Evolutionary conservation across 139 green algal species (phyloP).

Genomic region (Chlorella sp.): DNA sequence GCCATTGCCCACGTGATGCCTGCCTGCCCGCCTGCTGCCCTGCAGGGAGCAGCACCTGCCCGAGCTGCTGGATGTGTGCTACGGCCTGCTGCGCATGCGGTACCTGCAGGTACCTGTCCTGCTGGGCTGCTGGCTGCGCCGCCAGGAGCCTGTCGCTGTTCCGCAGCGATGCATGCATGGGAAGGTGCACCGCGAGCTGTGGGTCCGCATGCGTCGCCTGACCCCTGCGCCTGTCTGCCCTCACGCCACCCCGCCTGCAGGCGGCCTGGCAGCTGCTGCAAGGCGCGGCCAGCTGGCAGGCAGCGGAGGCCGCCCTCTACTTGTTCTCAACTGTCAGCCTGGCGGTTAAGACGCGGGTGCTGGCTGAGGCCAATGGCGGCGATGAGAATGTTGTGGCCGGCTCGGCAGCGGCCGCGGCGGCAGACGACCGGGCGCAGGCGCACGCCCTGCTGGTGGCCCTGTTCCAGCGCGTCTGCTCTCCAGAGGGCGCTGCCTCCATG

Average conservation of each 20-base stretch:
- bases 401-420: neutral
- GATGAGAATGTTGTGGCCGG: conserved; percentile 7
- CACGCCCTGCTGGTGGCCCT: conserved; percentile 42
- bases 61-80: conserved; percentile 43
- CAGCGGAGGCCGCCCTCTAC: conserved; percentile 66
- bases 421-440: conserved; percentile 15
- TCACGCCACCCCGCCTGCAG: too few species aligned
- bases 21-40: neutral
- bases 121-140: too few species aligned
- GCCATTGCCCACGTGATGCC: too few species aligned
- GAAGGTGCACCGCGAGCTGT: too few species aligned
- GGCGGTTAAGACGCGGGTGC: conserved; percentile 13
- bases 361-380: neutral
- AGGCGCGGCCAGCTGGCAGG: conserved; percentile 54
- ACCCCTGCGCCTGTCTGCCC: too few species aligned
- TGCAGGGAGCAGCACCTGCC: conserved; percentile 50
- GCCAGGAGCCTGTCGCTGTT: too few species aligned
- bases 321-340: conserved; percentile 36
- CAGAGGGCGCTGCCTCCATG: conserved; percentile 6
- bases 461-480: conserved; percentile 52
- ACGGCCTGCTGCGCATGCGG: conserved; percentile 48
- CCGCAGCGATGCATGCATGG: too few species aligned
- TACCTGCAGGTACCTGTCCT: conserved; percentile 37
- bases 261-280: conserved; percentile 34
- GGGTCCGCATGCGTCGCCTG: too few species aligned